phyloP scores from a whole-genome alignment of 2,329 filamentous ascomycete species.

The Lasiodiplodia theobromae region DNA sequence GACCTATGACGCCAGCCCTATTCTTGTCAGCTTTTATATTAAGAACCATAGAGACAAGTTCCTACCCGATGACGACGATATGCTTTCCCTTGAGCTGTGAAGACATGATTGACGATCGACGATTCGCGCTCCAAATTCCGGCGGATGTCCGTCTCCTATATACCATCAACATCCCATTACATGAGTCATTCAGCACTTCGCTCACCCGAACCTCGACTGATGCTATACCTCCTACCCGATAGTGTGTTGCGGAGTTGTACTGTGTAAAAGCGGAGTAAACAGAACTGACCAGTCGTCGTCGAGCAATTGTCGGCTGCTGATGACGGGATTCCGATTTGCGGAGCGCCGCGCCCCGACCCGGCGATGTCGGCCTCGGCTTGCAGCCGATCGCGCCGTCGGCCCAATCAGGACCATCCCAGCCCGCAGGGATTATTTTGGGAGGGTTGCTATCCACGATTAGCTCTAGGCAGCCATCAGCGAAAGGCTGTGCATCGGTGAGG shows the following conservation, averaged over 20 bases:
- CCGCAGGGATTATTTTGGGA: neutral
- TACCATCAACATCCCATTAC: neutral
- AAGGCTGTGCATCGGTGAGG: too few species aligned
- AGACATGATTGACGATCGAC: constrained; percentile 5
- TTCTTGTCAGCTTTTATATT: neutral
- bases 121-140: too few species aligned
- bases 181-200: neutral
- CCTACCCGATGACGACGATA: constrained; percentile 27
- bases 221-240: neutral
- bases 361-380: constrained; percentile 23
- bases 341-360: constrained; percentile 8
- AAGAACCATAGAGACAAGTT: neutral
- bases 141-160: neutral
- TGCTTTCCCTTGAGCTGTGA: constrained; percentile 19
- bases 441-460: too few species aligned
- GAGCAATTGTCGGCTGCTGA: constrained; percentile 12
- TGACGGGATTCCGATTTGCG: constrained; percentile 16
- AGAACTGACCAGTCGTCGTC: neutral
- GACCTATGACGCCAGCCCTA: constrained; percentile 56
- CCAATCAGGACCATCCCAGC: constrained; percentile 10
- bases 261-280: neutral
- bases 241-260: neutral
- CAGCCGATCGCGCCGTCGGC: constrained; percentile 1
- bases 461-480: too few species aligned
- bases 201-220: constrained; percentile 1